Evolutionary conservation across 192 early-diverging fungal species (phyloP), one percentile per base, ranked within the genome.

Genomic region (Linnemannia hyalina): DNA sequence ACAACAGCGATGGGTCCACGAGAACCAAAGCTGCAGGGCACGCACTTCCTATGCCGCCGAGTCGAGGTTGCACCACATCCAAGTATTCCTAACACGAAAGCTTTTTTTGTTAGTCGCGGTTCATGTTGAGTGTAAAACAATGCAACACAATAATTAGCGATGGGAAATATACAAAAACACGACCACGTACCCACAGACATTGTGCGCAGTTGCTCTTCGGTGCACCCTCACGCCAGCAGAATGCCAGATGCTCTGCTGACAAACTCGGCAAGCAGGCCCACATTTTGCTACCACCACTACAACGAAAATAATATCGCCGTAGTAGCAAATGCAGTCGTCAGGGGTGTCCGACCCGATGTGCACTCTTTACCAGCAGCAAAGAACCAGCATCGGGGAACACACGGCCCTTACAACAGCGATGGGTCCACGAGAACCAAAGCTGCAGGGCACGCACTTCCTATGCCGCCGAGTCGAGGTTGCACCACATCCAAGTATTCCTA

Each of bases 251-350:
- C 40, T 40, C 68, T 70, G 68, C 40, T 70, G 36, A 70, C 68
- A 70, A 70, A 70, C 68, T 70, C 68, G 68, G 40, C 68, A 70
- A 70, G 68, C 68, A 70, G 36, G 22, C 68, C 36, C 68, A 70
- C 68, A 70, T 70, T 70, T 70, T 70, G 68, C 36, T 70, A 70
- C 68, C 68, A 70, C 68, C 68, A 40, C 68, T 70, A 70, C 68
- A 70, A 29, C 68, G 68, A 70, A 22, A 40, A 70, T 26, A 70
- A 70, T 23, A 35, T 41, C 68, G 68, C 40, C 68, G 36, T 70
- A 70, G 68, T 3, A 70, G 68, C 68, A 70, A 70, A 70, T 70
- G 68, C 68, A 70, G 68, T 70, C 40, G 68, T 70, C 68, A 70
- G 68, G 68, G 68, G 68, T 70, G 68, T 41, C 68, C 32, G 15